Base-by-base conservation (phyloP, 192 early-diverging fungal species). In the Chytriomyces confervae region DNA sequence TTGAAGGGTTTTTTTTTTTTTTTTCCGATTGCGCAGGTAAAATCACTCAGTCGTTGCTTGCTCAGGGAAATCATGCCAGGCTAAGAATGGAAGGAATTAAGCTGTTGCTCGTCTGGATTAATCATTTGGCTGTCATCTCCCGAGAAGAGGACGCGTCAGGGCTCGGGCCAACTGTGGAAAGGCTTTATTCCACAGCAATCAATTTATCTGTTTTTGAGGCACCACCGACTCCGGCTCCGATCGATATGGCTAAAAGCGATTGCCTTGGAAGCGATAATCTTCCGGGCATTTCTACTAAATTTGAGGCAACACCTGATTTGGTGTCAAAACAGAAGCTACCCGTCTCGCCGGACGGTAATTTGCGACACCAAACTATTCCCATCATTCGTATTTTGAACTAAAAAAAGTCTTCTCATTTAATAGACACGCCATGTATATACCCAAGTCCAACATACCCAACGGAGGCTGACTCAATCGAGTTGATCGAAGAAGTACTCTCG, bases 81-180 rank as follows among this genome's bases (percentile, higher is more conserved):
- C 69, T 95, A 27, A 88, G 93, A 24, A 82, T 85, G 7, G 87
- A 93, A 72, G 94, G 94, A 53, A 89, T 95, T 71, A 85, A 87
- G 20, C 69, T 95, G 18, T 77, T 95, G 5, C 85, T 95, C 20
- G 78, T 89, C 9, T 95, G 89, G 89, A 63, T 95, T n/a, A 91
- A 92, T 81, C 83, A 84, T 46, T 91, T 91, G 50, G 85, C 89
- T 4, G 80, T 83, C 3, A 88, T 91, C 51, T 84, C 84, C 29
- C 79, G 36, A 2, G 36, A 36, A 2, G 36, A 36, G 81, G 5
- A 92, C 93, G 74, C 84, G 84, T 13, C 85, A 88, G 61, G 70
- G 83, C 48, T 47, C 36, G 45, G 24, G 51, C 67, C n/a, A 49
- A 16, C 44, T 48, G 47, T 50, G 11, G 16, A 24, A 50, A 11